These are phyloP conservation scores for Populus hybrid DNA, from an alignment of 441 rosid species.

Conservation along the genomic window DNA sequence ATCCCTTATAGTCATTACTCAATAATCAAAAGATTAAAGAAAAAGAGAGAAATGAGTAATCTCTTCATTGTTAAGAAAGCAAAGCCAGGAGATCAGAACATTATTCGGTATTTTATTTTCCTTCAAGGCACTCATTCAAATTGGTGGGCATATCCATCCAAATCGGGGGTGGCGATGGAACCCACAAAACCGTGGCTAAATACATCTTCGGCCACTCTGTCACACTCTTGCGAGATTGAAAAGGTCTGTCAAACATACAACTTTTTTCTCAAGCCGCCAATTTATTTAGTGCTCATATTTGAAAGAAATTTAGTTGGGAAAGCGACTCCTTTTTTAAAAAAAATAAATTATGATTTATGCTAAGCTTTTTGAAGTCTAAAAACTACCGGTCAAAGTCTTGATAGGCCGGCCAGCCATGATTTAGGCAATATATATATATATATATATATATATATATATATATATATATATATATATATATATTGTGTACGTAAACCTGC, in stretches of 20 bases:
- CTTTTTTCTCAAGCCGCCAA: neutral
- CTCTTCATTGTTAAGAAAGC: no score
- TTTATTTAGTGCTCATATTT: neutral
- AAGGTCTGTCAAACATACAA: neutral
- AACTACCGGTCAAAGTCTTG: neutral
- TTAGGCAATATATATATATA: no score
- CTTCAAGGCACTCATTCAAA: neutral
- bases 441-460: no score
- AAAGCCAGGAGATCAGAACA: no score
- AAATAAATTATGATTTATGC: no score
- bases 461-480: no score
- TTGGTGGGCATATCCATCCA: neutral
- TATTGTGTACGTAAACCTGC: no score
- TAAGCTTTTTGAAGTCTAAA: neutral
- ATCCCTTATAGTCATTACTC: no score
- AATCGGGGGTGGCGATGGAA: neutral
- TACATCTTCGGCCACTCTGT: neutral
- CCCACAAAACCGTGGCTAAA: neutral
- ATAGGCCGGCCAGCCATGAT: neutral
- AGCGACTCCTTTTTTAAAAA: no score
- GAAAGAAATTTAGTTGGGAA: neutral
- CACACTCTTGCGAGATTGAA: neutral
- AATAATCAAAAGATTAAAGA: no score
- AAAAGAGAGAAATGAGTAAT: neutral
- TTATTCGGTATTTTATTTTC: neutral